phyloP scores from a whole-genome alignment of 352 stramenopile species.

The Globisporangium emineosum region DNA sequence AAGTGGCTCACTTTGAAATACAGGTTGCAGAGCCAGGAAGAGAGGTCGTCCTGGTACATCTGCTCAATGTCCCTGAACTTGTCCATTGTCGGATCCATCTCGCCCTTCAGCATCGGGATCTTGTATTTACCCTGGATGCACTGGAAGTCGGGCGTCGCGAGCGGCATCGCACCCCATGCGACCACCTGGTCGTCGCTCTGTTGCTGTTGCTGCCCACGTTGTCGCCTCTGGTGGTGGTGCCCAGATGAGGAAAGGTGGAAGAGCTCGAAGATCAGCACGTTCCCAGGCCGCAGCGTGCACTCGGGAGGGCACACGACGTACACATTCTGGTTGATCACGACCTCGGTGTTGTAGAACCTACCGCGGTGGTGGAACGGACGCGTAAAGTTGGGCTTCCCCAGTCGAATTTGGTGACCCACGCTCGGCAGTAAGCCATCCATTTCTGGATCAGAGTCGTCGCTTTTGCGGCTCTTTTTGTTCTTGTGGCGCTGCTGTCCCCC shows the following conservation, averaged over 20 bases:
- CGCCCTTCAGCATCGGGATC: conserved; percentile 77
- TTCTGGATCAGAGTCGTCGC: conserved; percentile 4
- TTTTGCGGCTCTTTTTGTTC: conserved; percentile 1
- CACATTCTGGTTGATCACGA: conserved; percentile 75
- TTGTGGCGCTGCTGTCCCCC: conserved; percentile 11
- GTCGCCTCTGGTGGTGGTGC: conserved; percentile 7
- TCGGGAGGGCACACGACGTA: conserved; percentile 76
- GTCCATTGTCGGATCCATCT: conserved; percentile 80
- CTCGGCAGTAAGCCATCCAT: no score
- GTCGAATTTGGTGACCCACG: conserved; percentile 6
- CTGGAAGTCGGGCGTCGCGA: conserved; percentile 58
- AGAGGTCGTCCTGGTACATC: conserved; percentile 66
- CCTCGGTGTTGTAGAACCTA: conserved; percentile 81
- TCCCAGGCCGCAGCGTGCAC: conserved; percentile 49
- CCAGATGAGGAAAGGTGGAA: conserved; percentile 26
- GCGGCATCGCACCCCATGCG: conserved; percentile 79
- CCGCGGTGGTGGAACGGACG: conserved; percentile 73
- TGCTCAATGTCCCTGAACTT: conserved; percentile 72
- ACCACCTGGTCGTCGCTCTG: conserved; percentile 59
- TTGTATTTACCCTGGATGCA: conserved; percentile 79
- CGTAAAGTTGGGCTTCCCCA: conserved; percentile 51
- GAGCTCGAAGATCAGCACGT: conserved; percentile 54
- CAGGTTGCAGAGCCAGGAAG: conserved; percentile 87
- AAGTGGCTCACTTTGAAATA: conserved; percentile 76
- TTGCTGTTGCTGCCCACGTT: conserved; percentile 3